Evolutionary conservation across 2,329 filamentous ascomycete species (phyloP), one percentile per base, ranked within the genome.

Genomic region (Elsinoe fawcettii): DNA sequence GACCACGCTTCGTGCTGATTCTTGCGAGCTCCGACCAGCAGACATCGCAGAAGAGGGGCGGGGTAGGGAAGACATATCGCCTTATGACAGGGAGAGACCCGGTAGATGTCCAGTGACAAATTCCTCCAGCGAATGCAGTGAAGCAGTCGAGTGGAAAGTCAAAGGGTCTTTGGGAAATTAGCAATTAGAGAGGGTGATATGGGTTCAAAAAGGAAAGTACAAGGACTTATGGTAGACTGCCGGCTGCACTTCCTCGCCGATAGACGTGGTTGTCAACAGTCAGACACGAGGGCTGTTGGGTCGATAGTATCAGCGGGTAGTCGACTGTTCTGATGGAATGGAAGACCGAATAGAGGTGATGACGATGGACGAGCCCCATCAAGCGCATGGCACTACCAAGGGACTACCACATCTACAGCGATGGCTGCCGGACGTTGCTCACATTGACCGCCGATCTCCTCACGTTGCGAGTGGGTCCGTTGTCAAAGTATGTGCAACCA

Each of bases 131-230:
- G 32, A 36, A 12, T 55, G 53, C 53, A 55, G 23, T 32, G 36
- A 55, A 55, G 53, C 53, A 55, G 53, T 55, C 53, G 53, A 46
- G 53, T 44, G 11, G 32, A 41, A 23, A 53, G 49, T 53, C 49
- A 39, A n/a, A 22, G 30, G 30, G 49, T 34, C 30, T 16, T 49
- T 36, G 30, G 25, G 20, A 34, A 16, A 53, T 39, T 39, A 39
- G 32, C 11, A 23, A 53, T 53, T 23, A 53, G 20, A 25, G 30
- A 34, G 49, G 30, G 9, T 23, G 49, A 20, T 16, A 20, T 36
- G 16, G 49, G 34, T n/a, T 53, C 49, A 53, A 53, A 53, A 53
- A 30, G 49, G 32, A 36, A 53, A 25, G n/a, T 25, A 25, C 18
- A 6, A n/a, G 11, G 32, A 53, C 18, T 20, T 12, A 39, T 22